Base-by-base conservation (phyloP, 176 grass and related monocot species). In the Carex parvula region DNA sequence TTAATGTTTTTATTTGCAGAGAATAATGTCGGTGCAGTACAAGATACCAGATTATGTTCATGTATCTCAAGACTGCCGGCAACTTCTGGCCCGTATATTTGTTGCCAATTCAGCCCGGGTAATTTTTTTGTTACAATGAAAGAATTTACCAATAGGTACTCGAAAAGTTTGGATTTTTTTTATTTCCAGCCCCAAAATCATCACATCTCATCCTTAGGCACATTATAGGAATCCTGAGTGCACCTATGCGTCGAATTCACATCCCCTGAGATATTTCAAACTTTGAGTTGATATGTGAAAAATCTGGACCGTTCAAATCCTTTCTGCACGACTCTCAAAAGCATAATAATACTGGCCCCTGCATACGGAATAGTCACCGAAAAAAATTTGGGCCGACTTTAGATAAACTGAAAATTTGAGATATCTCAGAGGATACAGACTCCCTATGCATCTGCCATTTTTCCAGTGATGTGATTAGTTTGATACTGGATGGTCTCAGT, bases 51-150 rank as follows among this genome's bases (percentile, higher is more conserved):
- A 92, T 37, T 84, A 94, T 44, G 83, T 97, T 46, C 81, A 90
- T 71, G 86, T 97, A 87, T 97, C 94, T 13, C 71, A 60, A 66
- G 92, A 91, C 1, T 97, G 94, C 87, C 88, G 84, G 81, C 63
- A 94, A 10, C 88, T 97, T 66, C 88, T 97, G 81, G 87, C 90
- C 16, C 81, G 73, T 21, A 94, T 97, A 79, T 97, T 97, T 79
- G 87, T 85, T 29, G 85, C 84, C 35, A 92, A 87, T 79, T 84
- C 94, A 52, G 69, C 10, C 11, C 87, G 76, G 87, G 90, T 97
- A 92, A 79, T 88, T 84, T 59, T 59, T 55, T 63, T 70, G 4
- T 32, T 57, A 13, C 8, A 85, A 41, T 85, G 17, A 6, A 56
- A 39, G 17, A 52, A 37, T 39, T 60, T 77, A 48, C 50, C 46